A percentile compares a stretch with the other conserved stretches of the same genome.
Conservation (phyloP, 1,284 basidiomycete species). For the Trichosporon ovoides region DNA sequence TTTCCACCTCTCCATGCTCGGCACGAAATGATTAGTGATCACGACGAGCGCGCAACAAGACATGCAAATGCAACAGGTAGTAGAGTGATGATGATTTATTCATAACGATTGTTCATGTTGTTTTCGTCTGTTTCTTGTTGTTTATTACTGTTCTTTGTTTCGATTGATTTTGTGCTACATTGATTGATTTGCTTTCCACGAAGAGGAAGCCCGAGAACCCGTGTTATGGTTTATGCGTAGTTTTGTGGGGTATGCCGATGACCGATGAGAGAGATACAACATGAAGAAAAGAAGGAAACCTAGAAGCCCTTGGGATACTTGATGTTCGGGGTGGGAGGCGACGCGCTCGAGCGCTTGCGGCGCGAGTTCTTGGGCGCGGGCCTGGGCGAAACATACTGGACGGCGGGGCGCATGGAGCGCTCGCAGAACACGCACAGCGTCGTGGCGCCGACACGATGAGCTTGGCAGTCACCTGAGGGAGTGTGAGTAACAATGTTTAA, state of each 20-base stretch:
- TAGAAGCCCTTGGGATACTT: constrained; percentile 3
- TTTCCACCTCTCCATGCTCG: too few species aligned
- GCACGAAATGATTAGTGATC: too few species aligned
- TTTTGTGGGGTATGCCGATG: neutral
- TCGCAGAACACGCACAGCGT: constrained; percentile 1
- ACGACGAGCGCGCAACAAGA: too few species aligned
- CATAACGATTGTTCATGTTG: too few species aligned
- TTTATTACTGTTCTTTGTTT: too few species aligned
- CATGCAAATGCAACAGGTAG: too few species aligned
- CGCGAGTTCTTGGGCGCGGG: constrained; percentile 1
- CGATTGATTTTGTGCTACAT: too few species aligned
- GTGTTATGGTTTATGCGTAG: too few species aligned
- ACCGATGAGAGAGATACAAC: neutral
- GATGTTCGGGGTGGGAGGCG: constrained; percentile 2
- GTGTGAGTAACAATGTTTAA: neutral
- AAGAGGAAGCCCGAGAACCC: too few species aligned
- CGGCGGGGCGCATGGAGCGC: neutral
- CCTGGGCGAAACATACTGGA: neutral
- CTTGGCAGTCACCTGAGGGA: constrained; percentile 2
- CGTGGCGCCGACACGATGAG: constrained; percentile 1
- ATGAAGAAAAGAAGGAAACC: neutral
- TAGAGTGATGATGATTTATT: too few species aligned
- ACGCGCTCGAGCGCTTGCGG: constrained; percentile 2
- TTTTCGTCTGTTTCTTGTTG: too few species aligned
- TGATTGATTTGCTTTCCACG: too few species aligned